These are phyloP conservation scores for Ophiostoma sp. DNA, from an alignment of 2,329 filamentous ascomycete genomes.

Conservation along the genomic window DNA sequence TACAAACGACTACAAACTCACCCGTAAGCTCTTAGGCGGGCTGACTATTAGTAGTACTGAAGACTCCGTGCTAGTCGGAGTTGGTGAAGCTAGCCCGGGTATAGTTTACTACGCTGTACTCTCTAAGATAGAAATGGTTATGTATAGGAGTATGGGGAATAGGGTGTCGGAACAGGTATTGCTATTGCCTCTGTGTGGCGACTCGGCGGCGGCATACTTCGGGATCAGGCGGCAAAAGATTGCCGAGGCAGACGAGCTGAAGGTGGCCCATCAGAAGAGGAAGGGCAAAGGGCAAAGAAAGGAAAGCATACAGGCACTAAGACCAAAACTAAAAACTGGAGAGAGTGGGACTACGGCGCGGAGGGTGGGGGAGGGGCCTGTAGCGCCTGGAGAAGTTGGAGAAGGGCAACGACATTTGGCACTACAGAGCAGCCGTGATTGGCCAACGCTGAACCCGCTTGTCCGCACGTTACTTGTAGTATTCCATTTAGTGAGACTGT, in stretches of 20 bases:
- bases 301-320: neutral
- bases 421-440: conserved; percentile 3
- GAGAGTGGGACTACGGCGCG: neutral
- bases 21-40: neutral
- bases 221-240: neutral
- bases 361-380: conserved; percentile 11
- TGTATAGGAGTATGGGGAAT: neutral
- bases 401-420: conserved; percentile 5
- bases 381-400: conserved; percentile 14
- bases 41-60: neutral
- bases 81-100: neutral
- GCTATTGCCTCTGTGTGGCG: neutral
- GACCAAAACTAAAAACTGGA: conserved; percentile 8
- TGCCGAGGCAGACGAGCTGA: neutral
- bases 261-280: neutral
- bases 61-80: neutral
- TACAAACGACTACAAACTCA: neutral
- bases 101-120: no score
- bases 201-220: conserved; percentile 3
- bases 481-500: neutral
- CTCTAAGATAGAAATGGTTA: neutral
- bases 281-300: neutral
- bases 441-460: conserved; percentile 21
- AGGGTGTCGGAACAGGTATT: neutral
- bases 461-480: conserved; percentile 8